Evolutionary conservation across 495 filamentous ascomycete species (phyloP), one percentile per base, ranked within the genome.

Genomic region (Penicillium subrubescens): DNA sequence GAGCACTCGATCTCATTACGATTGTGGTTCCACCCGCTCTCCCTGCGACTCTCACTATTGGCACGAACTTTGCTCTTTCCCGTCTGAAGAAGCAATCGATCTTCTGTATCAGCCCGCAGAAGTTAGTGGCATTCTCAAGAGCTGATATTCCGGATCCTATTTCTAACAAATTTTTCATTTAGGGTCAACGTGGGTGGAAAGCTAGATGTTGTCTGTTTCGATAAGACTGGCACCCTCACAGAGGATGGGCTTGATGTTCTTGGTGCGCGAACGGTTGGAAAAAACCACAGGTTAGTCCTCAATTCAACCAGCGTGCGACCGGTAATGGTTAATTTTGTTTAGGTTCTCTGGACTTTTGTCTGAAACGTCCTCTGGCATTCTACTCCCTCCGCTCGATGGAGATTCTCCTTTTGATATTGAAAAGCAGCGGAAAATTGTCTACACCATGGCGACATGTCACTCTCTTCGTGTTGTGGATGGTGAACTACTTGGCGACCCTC

Each of bases 381-480:
- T 46, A 69, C 84, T 23, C 70, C 74, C 60, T 83, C 15, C 65
- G 8, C 23, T 69, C 81, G 84, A 56, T 72, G 79, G 27, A 11
- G 83, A 86, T 59, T 82, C 83, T 14, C 82, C 82, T 3, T 77
- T 86, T 25, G 83, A 90, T 61, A 86, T 87, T 64, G 83, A 87
- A 48, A 83, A 82, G 17, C 86, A 89, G 63, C 89, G 87, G 63
- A 89, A 89, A 35, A 87, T 89, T 19, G 79, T 97, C 19, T 92
- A 96, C 69, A 93, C 93, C 0, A 99, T 99, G 96, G 92, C 95
- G 31, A 99, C 95, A 10, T 99, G 96, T 61, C 96, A 99, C 72
- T 96, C 94, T 3, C 81, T 99, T 17, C 87, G 93, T 33, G 84
- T 89, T 39, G 88, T 98, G 17, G 94, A 99, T 64, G 88, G 85